Base-by-base conservation (phyloP, 1,284 basidiomycete genomes). In the Chiua sp. region DNA sequence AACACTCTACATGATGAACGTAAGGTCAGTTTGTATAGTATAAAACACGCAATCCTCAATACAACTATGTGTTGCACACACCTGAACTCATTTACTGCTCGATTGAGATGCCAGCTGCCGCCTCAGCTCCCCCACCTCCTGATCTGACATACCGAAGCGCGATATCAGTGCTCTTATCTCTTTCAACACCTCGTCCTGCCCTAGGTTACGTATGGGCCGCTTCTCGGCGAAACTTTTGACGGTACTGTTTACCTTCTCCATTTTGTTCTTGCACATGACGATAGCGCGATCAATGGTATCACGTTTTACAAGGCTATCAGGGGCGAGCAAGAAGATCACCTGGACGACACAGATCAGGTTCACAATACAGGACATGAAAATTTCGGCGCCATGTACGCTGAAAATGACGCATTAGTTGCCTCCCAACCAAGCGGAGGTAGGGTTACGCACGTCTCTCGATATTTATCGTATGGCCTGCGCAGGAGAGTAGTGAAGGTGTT, bases 351-450 rank as follows among this genome's bases (percentile, higher is more conserved):
- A 63, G 11, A 63, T 60, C 33, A 72, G 42, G 48, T 70, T 56
- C 13, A 72, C 63, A 42, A 73, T 68, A 49, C 63, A 72, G 23
- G 47, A 53, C 61, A 72, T 74, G 22, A 72, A 37, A 16, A 50
- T 33, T 30, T 61, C 61, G 18, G 63, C 58, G n/a, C 51, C 63
- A 16, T 30, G 42, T 30, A 42, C 46, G 4, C 68, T 68, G 20
- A 4, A 47, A 20, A 4, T 30, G 5, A 28, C 13, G 7, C 37
- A 39, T 39, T 15, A 20, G 37, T 10, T 32, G 10, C 30, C 10
- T 10, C 15, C 16, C 18, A 4, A 12, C 23, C 18, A 30, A 15
- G 30, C 23, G 12, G 18, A 47, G 37, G 37, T 18, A 5, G 37
- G 3, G 4, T 11, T 20, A 56, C 68, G 55, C 47, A 67, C 60